A percentile compares a stretch with the other conserved stretches of the same genome.
Conservation (phyloP, 2,329 filamentous ascomycete species). For the Trichoderma brevicompactum region DNA sequence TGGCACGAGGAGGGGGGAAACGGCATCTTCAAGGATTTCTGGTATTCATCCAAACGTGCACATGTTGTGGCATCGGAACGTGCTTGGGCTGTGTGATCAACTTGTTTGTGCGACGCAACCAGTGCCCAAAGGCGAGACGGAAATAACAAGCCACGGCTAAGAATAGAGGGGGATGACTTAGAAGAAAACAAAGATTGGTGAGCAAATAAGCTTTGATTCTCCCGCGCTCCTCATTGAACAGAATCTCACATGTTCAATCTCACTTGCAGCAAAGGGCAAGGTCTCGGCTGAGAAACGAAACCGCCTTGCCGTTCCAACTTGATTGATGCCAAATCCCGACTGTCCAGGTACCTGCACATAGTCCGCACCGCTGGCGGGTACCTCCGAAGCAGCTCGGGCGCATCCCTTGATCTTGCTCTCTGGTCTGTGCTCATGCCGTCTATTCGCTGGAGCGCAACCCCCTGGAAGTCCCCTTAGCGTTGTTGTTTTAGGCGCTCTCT, state of each 20-base stretch:
- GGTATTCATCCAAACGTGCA: background rate
- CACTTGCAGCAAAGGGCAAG: constrained; percentile 12
- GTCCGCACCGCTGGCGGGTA: background rate
- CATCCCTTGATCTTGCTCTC: background rate
- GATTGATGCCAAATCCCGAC: background rate
- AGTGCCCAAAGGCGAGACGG: background rate
- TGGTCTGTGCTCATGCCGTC: background rate
- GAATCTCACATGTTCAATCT: constrained; percentile 23
- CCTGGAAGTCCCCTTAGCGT: constrained; percentile 14
- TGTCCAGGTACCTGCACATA: background rate
- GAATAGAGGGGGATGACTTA: constrained; percentile 18
- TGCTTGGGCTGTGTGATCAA: background rate
- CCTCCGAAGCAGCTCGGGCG: constrained; percentile 1
- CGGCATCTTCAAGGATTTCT: constrained; percentile 7
- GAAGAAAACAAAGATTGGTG: constrained; percentile 9
- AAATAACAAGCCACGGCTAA: constrained; percentile 1
- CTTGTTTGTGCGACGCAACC: background rate
- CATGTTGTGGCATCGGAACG: background rate
- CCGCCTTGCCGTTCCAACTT: background rate
- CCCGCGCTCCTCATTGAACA: constrained; percentile 3
- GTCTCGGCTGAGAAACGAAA: constrained; percentile 12
- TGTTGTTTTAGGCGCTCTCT: constrained; percentile 21
- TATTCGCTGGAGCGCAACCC: constrained; percentile 9
- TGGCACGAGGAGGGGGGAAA: background rate
- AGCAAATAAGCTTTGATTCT: constrained; percentile 20